Evolutionary conservation across 2,329 filamentous ascomycete species (phyloP).

Genomic region (Coniochaeta sp.): DNA sequence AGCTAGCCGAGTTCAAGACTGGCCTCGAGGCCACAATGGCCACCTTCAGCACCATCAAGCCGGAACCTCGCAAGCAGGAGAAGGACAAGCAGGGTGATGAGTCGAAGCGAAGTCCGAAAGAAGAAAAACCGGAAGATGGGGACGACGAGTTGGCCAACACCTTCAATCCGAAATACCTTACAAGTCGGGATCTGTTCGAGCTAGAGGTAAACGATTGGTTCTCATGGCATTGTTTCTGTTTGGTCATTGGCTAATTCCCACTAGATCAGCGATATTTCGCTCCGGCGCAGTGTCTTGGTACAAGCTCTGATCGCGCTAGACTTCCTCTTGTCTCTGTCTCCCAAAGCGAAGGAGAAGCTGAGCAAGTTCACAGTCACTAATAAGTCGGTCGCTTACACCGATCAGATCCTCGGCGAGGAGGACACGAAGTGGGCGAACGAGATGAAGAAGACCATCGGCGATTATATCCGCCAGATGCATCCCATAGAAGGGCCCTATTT

Average conservation of each 20-base stretch:
- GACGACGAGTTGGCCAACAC: conserved; percentile 59
- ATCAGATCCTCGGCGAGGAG: conserved; percentile 70
- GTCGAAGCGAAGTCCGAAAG: conserved; percentile 56
- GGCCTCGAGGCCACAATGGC: conserved; percentile 62
- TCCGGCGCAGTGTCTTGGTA: conserved; percentile 88
- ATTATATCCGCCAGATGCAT: conserved; percentile 72
- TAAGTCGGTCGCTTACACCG: conserved; percentile 77
- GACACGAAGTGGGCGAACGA: conserved; percentile 82
- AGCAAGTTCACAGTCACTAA: conserved; percentile 61
- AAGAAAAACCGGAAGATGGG: conserved; percentile 59
- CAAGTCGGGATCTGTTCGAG: conserved; percentile 93
- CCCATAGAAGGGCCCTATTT: conserved; percentile 86
- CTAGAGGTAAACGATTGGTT: conserved; percentile 59
- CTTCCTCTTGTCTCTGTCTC: conserved; percentile 85
- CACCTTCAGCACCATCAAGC: conserved; percentile 45
- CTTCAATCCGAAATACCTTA: conserved; percentile 97
- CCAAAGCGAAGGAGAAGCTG: conserved; percentile 73
- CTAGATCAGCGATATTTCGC: conserved; percentile 86
- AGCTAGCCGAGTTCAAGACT: conserved; percentile 75
- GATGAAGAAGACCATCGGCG: conserved; percentile 72
- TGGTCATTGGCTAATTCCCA: conserved; percentile 17
- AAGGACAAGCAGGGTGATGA: conserved; percentile 47
- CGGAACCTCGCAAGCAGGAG: conserved; percentile 34
- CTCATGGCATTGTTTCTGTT: neutral
- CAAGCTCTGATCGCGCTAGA: conserved; percentile 93